Evolutionary conservation across 2,329 filamentous ascomycete genomes (phyloP).

Genomic region (Coniochaeta sp.): DNA sequence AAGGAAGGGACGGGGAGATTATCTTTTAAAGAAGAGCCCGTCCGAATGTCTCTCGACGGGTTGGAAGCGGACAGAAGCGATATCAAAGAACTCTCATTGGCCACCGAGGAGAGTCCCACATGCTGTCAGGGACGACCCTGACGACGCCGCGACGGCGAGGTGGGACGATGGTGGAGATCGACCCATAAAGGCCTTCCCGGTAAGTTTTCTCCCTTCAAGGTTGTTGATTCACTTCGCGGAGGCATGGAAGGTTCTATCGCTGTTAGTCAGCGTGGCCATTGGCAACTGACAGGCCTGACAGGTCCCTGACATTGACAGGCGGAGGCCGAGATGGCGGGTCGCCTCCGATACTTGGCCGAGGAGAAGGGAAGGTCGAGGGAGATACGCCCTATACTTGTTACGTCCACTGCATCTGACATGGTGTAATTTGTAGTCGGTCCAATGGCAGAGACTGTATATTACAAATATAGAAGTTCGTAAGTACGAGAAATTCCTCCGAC

Average conservation of each 20-base stretch:
- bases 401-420: no score
- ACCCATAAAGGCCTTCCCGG: neutral
- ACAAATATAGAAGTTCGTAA: no score
- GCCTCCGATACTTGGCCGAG: neutral
- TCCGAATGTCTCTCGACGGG: neutral
- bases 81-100: neutral
- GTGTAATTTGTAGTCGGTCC: no score
- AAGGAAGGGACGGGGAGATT: neutral
- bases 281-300: no score
- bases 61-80: slow-evolving; percentile 1
- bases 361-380: no score
- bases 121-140: neutral
- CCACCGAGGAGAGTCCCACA: neutral
- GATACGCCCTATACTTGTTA: no score
- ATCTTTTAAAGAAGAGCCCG: neutral
- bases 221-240: neutral
- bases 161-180: neutral
- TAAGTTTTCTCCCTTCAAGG: neutral
- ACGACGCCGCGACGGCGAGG: no score
- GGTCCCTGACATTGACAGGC: no score
- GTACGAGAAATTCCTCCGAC: no score
- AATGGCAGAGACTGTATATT: no score
- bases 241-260: no score
- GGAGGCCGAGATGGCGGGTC: neutral
- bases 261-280: no score